A percentile compares a stretch with the other conserved stretches of the same genome.
Conservation (phyloP, 1,284 basidiomycete genomes). For the Amylostereum areolatum region DNA sequence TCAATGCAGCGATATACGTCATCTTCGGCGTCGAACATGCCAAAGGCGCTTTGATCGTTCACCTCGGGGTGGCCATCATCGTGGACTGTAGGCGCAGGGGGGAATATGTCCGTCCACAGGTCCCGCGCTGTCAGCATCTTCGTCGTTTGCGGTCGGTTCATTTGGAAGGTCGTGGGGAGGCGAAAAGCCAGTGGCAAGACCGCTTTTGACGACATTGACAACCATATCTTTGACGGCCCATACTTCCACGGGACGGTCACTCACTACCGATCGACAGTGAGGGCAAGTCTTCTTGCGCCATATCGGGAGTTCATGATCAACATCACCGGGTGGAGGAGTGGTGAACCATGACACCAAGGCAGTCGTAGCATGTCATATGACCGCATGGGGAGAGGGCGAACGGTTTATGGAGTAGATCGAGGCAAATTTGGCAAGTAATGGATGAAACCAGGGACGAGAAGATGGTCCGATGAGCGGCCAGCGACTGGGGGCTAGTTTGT, state of each 20-base stretch:
- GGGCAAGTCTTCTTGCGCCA: conserved; percentile 64
- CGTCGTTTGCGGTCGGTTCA: conserved; percentile 9
- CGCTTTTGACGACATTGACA: conserved; percentile 41
- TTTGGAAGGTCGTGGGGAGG: no score
- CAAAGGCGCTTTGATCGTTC: conserved; percentile 35
- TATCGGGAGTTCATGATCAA: conserved; percentile 16
- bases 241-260: conserved; percentile 60
- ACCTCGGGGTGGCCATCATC: conserved; percentile 11
- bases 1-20: conserved; percentile 67
- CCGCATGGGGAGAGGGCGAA: conserved; percentile 70
- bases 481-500: conserved; percentile 21
- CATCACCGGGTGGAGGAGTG: conserved; percentile 26
- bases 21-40: conserved; percentile 65
- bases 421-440: conserved; percentile 68
- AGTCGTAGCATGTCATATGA: conserved; percentile 63
- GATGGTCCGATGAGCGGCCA: conserved; percentile 44
- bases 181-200: conserved; percentile 33
- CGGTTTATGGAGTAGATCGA: conserved; percentile 64
- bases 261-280: conserved; percentile 58
- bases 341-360: conserved; percentile 74
- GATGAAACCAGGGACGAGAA: conserved; percentile 49
- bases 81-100: conserved; percentile 6
- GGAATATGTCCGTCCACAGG: conserved; percentile 62
- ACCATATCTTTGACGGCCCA: conserved; percentile 70
- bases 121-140: conserved; percentile 26